A percentile compares a stretch with the other conserved stretches of the same genome.
phyloP scores from a whole-genome alignment of 2,329 filamentous ascomycete species.

The Dothiorella sarmentorum region DNA sequence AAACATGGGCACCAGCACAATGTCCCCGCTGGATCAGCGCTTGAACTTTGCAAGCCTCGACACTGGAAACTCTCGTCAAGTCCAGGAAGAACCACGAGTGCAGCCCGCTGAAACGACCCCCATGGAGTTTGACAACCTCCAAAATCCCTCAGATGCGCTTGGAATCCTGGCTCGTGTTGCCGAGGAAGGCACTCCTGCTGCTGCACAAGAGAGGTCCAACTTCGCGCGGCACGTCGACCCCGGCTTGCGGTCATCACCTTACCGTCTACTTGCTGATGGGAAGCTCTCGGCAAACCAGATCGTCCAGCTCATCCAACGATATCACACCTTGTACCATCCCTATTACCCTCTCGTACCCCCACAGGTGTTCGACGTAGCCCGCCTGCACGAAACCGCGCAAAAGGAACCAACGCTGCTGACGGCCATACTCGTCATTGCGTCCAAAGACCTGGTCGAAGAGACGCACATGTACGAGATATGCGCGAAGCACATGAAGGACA shows the following conservation, averaged over 20 bases:
- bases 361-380: slow-evolving; percentile 54
- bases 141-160: slow-evolving; percentile 49
- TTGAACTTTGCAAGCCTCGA: slow-evolving; percentile 11
- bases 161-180: slow-evolving; percentile 49
- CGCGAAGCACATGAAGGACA: slow-evolving; percentile 65
- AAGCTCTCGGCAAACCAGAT: slow-evolving; percentile 46
- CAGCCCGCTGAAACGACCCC: slow-evolving; percentile 4
- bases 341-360: slow-evolving; percentile 66
- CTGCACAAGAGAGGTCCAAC: not conserved
- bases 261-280: slow-evolving; percentile 41
- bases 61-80: not conserved
- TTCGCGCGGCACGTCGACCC: slow-evolving; percentile 28
- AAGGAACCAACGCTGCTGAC: slow-evolving; percentile 66
- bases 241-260: slow-evolving; percentile 33
- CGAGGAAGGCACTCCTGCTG: slow-evolving; percentile 25
- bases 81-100: not conserved
- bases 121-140: slow-evolving; percentile 42
- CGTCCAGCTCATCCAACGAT: slow-evolving; percentile 54
- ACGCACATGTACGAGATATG: slow-evolving; percentile 63
- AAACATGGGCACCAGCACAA: slow-evolving; percentile 33
- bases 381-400: slow-evolving; percentile 55
- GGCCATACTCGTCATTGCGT: slow-evolving; percentile 66
- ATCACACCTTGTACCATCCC: slow-evolving; percentile 64
- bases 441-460: slow-evolving; percentile 65
- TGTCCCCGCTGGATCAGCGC: slow-evolving; percentile 9